A percentile compares a stretch with the other conserved stretches of the same genome.
phyloP scores from a whole-genome alignment of 768 basidiomycete genomes.

The Rhizopogon salebrosus region DNA sequence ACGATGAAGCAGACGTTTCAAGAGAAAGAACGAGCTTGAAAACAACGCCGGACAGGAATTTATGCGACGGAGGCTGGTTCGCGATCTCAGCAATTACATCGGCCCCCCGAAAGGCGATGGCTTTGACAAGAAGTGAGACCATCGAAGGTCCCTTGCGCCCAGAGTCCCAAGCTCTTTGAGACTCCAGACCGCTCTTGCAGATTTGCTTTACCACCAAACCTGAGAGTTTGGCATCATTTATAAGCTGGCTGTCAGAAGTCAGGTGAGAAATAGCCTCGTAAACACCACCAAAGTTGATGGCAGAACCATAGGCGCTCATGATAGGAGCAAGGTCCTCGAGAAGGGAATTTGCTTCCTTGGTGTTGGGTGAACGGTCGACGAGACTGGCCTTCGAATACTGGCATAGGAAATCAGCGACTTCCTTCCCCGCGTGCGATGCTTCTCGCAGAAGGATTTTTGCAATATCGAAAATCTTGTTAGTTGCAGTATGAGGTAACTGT shows the following conservation, averaged over 20 bases:
- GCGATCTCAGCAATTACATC: constrained; percentile 56
- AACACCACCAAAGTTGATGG: constrained; percentile 54
- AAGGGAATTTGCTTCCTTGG: constrained; percentile 48
- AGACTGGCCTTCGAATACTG: constrained; percentile 48
- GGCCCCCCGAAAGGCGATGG: constrained; percentile 43
- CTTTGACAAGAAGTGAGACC: constrained; percentile 36
- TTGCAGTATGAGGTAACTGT: constrained; percentile 30
- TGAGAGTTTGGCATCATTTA: constrained; percentile 48
- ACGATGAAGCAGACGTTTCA: constrained; percentile 43
- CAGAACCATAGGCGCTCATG: constrained; percentile 41
- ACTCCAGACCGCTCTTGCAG: constrained; percentile 39
- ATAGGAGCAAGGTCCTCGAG: constrained; percentile 54
- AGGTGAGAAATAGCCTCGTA: constrained; percentile 48
- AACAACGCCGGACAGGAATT: constrained; percentile 59
- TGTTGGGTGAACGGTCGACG: constrained; percentile 35
- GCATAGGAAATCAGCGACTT: constrained; percentile 47
- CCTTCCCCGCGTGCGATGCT: constrained; percentile 29
- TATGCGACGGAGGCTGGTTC: constrained; percentile 47
- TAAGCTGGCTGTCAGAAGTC: constrained; percentile 38
- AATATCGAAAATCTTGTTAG: constrained; percentile 48
- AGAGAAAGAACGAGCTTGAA: constrained; percentile 55
- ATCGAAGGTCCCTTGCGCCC: constrained; percentile 18
- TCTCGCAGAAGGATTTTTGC: constrained; percentile 55
- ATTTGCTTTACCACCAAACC: constrained; percentile 40
- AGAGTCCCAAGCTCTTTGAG: constrained; percentile 32